Evolutionary conservation across 768 basidiomycete genomes (phyloP).

Genomic region (Mrakia gelida): DNA sequence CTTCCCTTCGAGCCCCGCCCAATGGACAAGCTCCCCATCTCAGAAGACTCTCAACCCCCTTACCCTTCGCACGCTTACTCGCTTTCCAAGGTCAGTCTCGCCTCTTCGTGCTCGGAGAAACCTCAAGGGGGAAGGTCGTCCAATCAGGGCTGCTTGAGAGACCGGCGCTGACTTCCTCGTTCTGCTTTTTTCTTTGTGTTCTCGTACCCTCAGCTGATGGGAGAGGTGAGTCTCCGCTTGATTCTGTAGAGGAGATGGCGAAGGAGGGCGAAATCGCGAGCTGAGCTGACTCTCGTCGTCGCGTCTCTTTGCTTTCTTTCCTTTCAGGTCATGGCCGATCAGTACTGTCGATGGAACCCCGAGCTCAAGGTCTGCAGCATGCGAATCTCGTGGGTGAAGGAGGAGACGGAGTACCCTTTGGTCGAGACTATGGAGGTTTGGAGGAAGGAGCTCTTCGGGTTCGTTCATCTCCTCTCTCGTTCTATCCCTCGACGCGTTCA

Average conservation of each 20-base stretch:
- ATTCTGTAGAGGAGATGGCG: background rate
- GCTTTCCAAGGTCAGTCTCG: constrained; percentile 33
- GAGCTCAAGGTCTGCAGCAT: constrained; percentile 36
- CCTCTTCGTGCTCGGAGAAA: background rate
- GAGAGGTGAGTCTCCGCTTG: background rate
- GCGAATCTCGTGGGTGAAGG: constrained; percentile 27
- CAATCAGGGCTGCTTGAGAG: background rate
- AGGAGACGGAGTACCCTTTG: constrained; percentile 12
- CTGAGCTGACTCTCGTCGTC: constrained; percentile 6
- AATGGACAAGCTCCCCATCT: constrained; percentile 35
- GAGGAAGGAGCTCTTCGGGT: constrained; percentile 17
- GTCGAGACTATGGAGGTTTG: constrained; percentile 8
- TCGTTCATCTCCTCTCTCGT: background rate
- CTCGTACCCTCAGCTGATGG: background rate
- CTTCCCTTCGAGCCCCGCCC: constrained; percentile 36
- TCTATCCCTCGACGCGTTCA: background rate
- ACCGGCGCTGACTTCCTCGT: background rate
- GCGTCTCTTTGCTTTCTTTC: background rate
- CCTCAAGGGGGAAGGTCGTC: background rate
- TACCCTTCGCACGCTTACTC: constrained; percentile 36
- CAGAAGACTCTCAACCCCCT: constrained; percentile 36
- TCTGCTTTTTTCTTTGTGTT: background rate
- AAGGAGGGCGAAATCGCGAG: background rate
- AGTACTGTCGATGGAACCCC: constrained; percentile 38
- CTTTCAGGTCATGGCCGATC: constrained; percentile 37